phyloP scores from a whole-genome alignment of 2,329 filamentous ascomycete species.

The Paecilomyces sp. region DNA sequence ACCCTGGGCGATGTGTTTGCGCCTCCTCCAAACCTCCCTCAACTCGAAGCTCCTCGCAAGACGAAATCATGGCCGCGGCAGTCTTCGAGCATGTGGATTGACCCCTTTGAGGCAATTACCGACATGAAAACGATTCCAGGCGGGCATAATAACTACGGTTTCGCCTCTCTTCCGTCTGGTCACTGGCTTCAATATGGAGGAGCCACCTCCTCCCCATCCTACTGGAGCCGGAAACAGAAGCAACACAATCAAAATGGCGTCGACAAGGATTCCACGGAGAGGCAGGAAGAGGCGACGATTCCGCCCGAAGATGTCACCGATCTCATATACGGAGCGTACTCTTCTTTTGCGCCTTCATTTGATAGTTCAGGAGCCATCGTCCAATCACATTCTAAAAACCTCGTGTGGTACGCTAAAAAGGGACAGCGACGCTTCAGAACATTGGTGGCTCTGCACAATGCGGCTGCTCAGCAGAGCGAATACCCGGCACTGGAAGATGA shows the following conservation, averaged over 20 bases:
- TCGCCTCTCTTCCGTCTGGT: slow-evolving; percentile 31
- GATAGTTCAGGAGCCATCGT: slow-evolving; percentile 39
- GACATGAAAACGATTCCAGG: slow-evolving; percentile 25
- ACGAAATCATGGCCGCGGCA: slow-evolving; percentile 24
- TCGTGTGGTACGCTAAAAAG: slow-evolving; percentile 40
- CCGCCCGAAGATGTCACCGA: slow-evolving; percentile 26
- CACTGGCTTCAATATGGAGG: slow-evolving; percentile 39
- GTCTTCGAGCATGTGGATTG: slow-evolving; percentile 30
- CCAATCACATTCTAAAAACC: slow-evolving; percentile 33
- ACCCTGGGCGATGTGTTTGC: slow-evolving; percentile 41
- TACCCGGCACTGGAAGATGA: slow-evolving; percentile 17
- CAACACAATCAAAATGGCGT: slow-evolving; percentile 16
- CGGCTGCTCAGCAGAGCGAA: slow-evolving; percentile 9
- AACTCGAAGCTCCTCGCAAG: slow-evolving; percentile 34
- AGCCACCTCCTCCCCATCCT: slow-evolving; percentile 29
- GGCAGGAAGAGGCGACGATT: slow-evolving; percentile 19
- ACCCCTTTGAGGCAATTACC: slow-evolving; percentile 32
- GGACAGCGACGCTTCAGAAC: slow-evolving; percentile 32
- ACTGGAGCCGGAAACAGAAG: slow-evolving; percentile 31
- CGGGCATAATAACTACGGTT: slow-evolving; percentile 34
- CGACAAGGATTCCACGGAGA: slow-evolving; percentile 10
- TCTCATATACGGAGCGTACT: slow-evolving; percentile 38
- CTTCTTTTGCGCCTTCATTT: slow-evolving; percentile 42
- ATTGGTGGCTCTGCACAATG: slow-evolving; percentile 22
- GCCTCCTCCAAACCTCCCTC: slow-evolving; percentile 29